phyloP scores from a whole-genome alignment of 768 basidiomycete genomes.

The Obba rivulosa region DNA sequence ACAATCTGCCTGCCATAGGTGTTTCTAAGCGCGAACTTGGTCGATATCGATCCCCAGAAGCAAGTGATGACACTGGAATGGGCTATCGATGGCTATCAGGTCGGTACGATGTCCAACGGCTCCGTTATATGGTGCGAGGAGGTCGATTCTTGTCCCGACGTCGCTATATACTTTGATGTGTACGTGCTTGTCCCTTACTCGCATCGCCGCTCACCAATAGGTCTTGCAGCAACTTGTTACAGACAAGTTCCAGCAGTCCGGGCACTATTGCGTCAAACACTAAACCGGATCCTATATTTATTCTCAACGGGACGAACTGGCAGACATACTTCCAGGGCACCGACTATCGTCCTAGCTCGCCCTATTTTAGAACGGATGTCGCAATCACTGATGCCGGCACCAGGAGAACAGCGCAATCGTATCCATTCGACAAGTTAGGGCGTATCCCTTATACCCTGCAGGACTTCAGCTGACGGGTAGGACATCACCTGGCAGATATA shows the following conservation, averaged over 20 bases:
- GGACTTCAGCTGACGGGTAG: not conserved
- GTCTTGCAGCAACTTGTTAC: slow-evolving; percentile 12
- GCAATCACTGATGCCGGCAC: slow-evolving; percentile 8
- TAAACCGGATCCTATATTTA: slow-evolving; percentile 5
- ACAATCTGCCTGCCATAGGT: slow-evolving; percentile 1
- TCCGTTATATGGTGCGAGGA: not conserved
- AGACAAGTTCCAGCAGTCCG: not conserved
- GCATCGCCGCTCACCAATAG: too few relatives aligned
- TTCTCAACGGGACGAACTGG: slow-evolving; percentile 7
- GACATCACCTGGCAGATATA: not conserved
- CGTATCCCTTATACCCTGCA: not conserved
- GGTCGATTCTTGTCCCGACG: slow-evolving; percentile 8
- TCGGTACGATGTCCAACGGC: too few relatives aligned
- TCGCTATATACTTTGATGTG: slow-evolving; percentile 11
- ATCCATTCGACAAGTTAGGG: slow-evolving; percentile 13
- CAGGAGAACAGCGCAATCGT: slow-evolving; percentile 7
- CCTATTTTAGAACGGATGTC: slow-evolving; percentile 10
- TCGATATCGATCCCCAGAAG: slow-evolving; percentile 4
- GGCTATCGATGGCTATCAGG: not conserved
- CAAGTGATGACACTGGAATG: slow-evolving; percentile 13
- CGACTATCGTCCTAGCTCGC: slow-evolving; percentile 8
- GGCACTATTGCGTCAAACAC: not conserved
- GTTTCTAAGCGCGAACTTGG: slow-evolving; percentile 8
- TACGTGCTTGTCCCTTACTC: too few relatives aligned
- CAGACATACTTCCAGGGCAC: not conserved